These are phyloP conservation scores for Jamesozyma hellenica DNA, from an alignment of 805 yeast genomes.

Conservation along the genomic window DNA sequence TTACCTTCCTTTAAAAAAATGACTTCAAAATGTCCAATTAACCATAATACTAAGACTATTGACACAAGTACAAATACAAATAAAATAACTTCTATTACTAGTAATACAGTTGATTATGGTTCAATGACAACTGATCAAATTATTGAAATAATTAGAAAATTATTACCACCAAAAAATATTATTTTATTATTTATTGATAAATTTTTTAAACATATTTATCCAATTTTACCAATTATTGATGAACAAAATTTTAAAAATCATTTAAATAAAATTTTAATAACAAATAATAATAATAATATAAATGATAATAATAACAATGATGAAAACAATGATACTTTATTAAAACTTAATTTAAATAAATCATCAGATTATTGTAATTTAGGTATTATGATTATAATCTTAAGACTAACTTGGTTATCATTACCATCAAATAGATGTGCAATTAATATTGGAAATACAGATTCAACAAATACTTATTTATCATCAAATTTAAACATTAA, in stretches of 20 bases:
- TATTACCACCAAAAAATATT: conserved; percentile 45
- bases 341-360: conserved; percentile 23
- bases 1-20: conserved; percentile 21
- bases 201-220: conserved; percentile 50
- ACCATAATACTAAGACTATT: conserved; percentile 6
- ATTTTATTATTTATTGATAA: conserved; percentile 49
- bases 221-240: conserved; percentile 59
- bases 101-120: conserved; percentile 1
- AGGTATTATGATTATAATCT: conserved; percentile 39
- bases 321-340: background rate
- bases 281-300: conserved; percentile 11
- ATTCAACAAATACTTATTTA: conserved; percentile 4
- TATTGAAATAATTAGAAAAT: conserved; percentile 26
- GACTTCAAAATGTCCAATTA: conserved; percentile 24
- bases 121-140: conserved; percentile 17
- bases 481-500: conserved; percentile 3
- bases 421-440: conserved; percentile 36
- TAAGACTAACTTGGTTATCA: conserved; percentile 48
- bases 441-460: conserved; percentile 20
- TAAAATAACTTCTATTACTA: background rate
- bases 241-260: conserved; percentile 34
- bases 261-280: conserved; percentile 19
- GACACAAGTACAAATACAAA: background rate
- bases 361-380: conserved; percentile 31
- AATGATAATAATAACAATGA: conserved; percentile 3